Evolutionary conservation across 257 asterid genomes (phyloP), one percentile per base, ranked within the genome.

Genomic region (Przewalskia tangutica): DNA sequence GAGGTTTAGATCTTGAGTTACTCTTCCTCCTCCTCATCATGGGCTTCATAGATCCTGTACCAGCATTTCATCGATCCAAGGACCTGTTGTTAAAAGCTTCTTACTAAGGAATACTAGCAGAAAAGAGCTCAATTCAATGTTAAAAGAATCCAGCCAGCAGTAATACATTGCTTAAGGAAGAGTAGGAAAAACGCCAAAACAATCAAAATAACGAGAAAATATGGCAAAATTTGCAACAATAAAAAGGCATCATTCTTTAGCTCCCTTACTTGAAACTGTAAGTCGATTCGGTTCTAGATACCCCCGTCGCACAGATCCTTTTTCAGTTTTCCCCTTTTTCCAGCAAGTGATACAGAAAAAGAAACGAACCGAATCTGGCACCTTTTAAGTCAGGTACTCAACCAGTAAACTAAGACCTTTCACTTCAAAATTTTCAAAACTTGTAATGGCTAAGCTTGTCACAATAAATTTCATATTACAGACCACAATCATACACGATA

Each of bases 21-120:
- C 82, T 89, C 90, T 88, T 94, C 90, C 91, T 92, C 91, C 88
- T 85, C 87, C 84, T 89, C 87, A 81, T 86, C 86, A 85, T 55
- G 27, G 93, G 90, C 88, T 90, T 95, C 84, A 90, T 82, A 83
- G 97, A 91, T 90, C 99, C 99, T 96, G 97, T 93, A 91, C 90
- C 93, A 95, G 92, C 89, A 91, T 88, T 87, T 91, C 93, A 91
- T 90, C 90, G 83, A 92, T 85, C 97, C 97, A 92, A 89, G 90
- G 89, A 88, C 95, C 97, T 88, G 94, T 81, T 82, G 86, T 89
- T 90, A 92, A 89, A 81, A 91, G 87, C 88, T 86, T 84, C 90
- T 86, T 82, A 86, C 91, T 88, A 86, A 89, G 85, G 87, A 84
- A 82, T 84, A 89, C 83, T 82, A 85, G 81, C 81, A 46, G 78